Evolutionary conservation across 768 basidiomycete genomes (phyloP).

Genomic region (Lepiota venenata): DNA sequence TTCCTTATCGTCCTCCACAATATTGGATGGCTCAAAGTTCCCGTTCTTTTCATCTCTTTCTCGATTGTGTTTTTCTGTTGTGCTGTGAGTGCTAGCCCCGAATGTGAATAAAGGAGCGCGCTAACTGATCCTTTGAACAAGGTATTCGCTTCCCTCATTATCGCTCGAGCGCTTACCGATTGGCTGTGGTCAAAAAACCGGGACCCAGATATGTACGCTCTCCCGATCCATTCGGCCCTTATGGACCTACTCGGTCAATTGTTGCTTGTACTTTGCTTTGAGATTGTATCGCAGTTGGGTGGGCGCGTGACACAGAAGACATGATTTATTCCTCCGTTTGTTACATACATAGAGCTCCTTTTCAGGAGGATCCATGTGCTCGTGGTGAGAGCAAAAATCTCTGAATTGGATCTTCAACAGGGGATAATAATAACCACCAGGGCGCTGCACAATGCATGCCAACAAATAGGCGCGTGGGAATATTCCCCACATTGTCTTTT

Average conservation of each 20-base stretch:
- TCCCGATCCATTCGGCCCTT: conserved; percentile 89
- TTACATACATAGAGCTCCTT: too few species aligned
- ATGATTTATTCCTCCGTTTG: conserved; percentile 10
- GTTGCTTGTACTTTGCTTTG: conserved; percentile 74
- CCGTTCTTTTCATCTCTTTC: conserved; percentile 62
- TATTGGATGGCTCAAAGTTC: conserved; percentile 78
- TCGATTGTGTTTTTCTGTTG: conserved; percentile 71
- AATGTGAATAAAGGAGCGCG: too few species aligned
- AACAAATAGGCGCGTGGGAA: too few species aligned
- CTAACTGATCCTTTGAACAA: conserved; percentile 24
- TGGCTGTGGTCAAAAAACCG: conserved; percentile 74
- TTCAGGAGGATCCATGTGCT: too few species aligned
- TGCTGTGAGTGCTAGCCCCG: conserved; percentile 52
- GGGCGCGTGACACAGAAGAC: conserved; percentile 25
- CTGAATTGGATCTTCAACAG: too few species aligned
- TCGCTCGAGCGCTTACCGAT: conserved; percentile 65
- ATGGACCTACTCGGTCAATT: conserved; percentile 85
- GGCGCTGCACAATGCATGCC: too few species aligned
- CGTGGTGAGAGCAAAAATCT: too few species aligned
- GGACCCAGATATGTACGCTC: conserved; percentile 90
- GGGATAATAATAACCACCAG: too few species aligned
- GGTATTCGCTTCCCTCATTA: conserved; percentile 66
- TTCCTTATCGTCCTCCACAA: conserved; percentile 65
- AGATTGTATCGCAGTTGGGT: conserved; percentile 51
- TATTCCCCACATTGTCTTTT: too few species aligned